These are phyloP conservation scores for Elaphomyces granulatus DNA, from an alignment of 495 filamentous ascomycete genomes.

Conservation along the genomic window DNA sequence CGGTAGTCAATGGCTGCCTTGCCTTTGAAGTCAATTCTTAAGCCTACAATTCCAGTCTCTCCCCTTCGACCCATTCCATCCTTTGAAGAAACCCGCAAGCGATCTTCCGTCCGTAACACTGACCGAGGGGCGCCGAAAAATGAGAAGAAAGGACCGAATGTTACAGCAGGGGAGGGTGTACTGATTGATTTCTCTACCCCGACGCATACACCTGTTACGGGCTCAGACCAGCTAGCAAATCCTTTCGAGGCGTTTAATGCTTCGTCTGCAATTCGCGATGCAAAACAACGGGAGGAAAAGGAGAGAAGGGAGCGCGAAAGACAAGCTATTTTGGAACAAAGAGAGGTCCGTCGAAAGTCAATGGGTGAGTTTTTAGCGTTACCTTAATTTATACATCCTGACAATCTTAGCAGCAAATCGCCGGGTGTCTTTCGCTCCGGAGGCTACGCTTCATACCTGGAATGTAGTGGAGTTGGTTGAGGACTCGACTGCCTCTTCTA, in stretches of 20 bases:
- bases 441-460: constrained; percentile 96
- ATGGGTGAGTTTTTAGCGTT: constrained; percentile 34
- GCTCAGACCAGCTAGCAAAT: constrained; percentile 33
- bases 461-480: constrained; percentile 83
- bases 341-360: constrained; percentile 82
- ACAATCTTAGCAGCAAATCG: constrained; percentile 48
- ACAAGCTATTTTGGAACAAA: constrained; percentile 50
- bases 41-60: constrained; percentile 58
- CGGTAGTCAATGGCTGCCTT: constrained; percentile 43
- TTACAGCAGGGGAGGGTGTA: constrained; percentile 21
- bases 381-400: constrained; percentile 3
- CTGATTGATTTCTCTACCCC: constrained; percentile 37
- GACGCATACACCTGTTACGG: constrained; percentile 15
- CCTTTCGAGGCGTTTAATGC: constrained; percentile 45
- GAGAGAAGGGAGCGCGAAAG: constrained; percentile 52
- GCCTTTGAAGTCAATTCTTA: constrained; percentile 67
- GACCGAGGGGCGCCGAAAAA: constrained; percentile 5
- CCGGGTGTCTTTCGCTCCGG: constrained; percentile 91
- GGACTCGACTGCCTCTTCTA: constrained; percentile 74
- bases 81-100: constrained; percentile 31
- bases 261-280: constrained; percentile 38
- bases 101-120: constrained; percentile 22
- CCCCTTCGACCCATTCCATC: constrained; percentile 45
- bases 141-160: constrained; percentile 6
- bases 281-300: constrained; percentile 56